These are phyloP conservation scores for Fusarium citri DNA, from an alignment of 2,329 filamentous ascomycete genomes.

Conservation along the genomic window DNA sequence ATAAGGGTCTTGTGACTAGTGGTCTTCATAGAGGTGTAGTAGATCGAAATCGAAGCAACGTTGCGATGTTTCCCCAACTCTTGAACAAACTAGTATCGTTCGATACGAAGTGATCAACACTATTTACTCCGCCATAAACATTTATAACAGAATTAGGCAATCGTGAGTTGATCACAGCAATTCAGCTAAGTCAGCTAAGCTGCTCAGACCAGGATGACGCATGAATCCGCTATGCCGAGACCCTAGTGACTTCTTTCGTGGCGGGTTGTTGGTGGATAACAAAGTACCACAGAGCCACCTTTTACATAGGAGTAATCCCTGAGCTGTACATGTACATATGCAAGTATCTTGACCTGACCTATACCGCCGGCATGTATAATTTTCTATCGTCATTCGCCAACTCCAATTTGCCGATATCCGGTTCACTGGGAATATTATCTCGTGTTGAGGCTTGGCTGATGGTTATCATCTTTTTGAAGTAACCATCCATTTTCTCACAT, in stretches of 20 bases:
- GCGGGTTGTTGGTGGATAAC: neutral
- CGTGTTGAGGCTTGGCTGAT: slow-evolving; percentile 27
- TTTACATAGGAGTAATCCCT: neutral
- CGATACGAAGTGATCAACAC: slow-evolving; percentile 18
- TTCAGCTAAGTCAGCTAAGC: neutral
- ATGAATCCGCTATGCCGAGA: neutral
- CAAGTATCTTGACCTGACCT: slow-evolving; percentile 1
- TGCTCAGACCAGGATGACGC: slow-evolving; percentile 20
- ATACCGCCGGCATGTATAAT: slow-evolving; percentile 3
- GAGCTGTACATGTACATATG: neutral
- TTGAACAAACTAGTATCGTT: neutral
- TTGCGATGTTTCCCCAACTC: neutral
- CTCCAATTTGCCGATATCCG: slow-evolving; percentile 15
- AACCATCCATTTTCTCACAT: neutral
- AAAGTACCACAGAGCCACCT: slow-evolving; percentile 7
- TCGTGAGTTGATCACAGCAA: slow-evolving; percentile 1
- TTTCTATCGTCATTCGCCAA: slow-evolving; percentile 9
- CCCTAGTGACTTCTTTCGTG: neutral
- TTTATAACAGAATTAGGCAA: slow-evolving; percentile 1
- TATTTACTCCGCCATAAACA: neutral
- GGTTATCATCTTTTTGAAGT: neutral
- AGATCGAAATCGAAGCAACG: slow-evolving; percentile 11
- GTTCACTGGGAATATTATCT: slow-evolving; percentile 12
- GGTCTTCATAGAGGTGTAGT: neutral
- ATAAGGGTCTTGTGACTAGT: neutral